Evolutionary conservation across 495 filamentous ascomycete species (phyloP), one percentile per base, ranked within the genome.

Genomic region (Lophiostoma macrostomum): DNA sequence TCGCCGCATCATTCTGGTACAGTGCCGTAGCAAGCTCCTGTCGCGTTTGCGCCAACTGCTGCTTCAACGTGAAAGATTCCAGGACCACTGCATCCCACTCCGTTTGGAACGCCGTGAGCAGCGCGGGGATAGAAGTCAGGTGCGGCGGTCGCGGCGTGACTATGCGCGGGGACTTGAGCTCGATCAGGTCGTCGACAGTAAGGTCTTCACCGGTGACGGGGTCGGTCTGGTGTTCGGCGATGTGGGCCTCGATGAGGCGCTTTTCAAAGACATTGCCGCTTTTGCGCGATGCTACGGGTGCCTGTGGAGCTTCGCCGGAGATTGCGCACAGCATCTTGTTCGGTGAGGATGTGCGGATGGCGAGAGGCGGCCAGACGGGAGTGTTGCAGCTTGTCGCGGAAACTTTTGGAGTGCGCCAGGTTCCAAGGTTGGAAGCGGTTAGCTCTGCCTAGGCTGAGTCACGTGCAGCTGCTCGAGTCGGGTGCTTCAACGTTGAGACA

Each of bases 81-180:
- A 98, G 74, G 24, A 90, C 86, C 23, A 96, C 68, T 8, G 93
- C 86, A 69, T 98, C 93, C 93, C 93, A 98, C 76, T 98, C 93
- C 62, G 95, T 91, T 60, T 98, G 93, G 65, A 98, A 96, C n/a
- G 88, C 85, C 31, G 86, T 86, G 53, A 98, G 87, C 20, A 98
- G 79, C n/a, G 93, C 89, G 5, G 93, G 93, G 56, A 98, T 94
- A 22, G 93, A 97, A 38, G 93, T 97, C 59, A 96, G 85, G 20
- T 89, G 94, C 28, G 94, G 91, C 32, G 93, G 93, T 65, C 94
- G 82, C 39, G 93, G 91, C 55, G 85, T 84, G 42, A 95, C 86
- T 52, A 87, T 77, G 69, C 85, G 84, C 50, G 84, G 76, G 28
- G 87, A 80, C 73, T 91, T 90, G 66, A 98, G 77, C 55, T 87